Conservation (phyloP, 1,284 basidiomycete species). For the Pisolithus thermaeus region DNA sequence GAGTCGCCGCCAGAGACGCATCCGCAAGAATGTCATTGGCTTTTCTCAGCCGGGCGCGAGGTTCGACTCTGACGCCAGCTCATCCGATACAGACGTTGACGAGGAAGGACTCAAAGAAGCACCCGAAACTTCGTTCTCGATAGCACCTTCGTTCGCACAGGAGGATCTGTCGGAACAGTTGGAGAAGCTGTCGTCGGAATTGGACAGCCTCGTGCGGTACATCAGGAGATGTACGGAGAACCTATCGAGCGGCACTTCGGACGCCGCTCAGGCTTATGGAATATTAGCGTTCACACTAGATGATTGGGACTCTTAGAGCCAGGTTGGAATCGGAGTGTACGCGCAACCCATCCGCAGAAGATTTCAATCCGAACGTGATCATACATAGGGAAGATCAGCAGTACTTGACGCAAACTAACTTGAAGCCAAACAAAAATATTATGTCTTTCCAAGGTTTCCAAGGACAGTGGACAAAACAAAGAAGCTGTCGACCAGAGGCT, state of each 20-base stretch:
- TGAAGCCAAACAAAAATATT: no score
- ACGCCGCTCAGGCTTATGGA: slow-evolving; percentile 59
- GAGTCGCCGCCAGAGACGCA: slow-evolving; percentile 48
- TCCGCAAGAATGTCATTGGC: slow-evolving; percentile 54
- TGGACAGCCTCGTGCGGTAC: slow-evolving; percentile 67
- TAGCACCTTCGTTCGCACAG: slow-evolving; percentile 26
- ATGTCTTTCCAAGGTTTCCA: no score
- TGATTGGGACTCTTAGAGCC: slow-evolving; percentile 60
- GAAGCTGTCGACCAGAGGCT: no score
- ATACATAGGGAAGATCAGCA: no score
- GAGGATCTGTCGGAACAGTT: slow-evolving; percentile 45
- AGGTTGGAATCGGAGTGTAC: background rate
- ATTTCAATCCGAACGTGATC: no score
- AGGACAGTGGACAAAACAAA: no score
- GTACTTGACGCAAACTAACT: no score
- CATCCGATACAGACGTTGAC: slow-evolving; percentile 37
- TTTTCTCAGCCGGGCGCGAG: slow-evolving; percentile 40
- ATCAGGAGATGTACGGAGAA: slow-evolving; percentile 61
- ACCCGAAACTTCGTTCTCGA: slow-evolving; percentile 41
- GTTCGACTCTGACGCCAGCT: slow-evolving; percentile 35
- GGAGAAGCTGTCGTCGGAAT: slow-evolving; percentile 58
- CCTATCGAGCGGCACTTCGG: slow-evolving; percentile 47
- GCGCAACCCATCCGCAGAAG: no score
- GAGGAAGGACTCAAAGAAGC: slow-evolving; percentile 29
- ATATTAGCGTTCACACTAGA: slow-evolving; percentile 73